These are phyloP conservation scores for Cytospora paraplurivora DNA, from an alignment of 2,329 filamentous ascomycete species.

Conservation along the genomic window DNA sequence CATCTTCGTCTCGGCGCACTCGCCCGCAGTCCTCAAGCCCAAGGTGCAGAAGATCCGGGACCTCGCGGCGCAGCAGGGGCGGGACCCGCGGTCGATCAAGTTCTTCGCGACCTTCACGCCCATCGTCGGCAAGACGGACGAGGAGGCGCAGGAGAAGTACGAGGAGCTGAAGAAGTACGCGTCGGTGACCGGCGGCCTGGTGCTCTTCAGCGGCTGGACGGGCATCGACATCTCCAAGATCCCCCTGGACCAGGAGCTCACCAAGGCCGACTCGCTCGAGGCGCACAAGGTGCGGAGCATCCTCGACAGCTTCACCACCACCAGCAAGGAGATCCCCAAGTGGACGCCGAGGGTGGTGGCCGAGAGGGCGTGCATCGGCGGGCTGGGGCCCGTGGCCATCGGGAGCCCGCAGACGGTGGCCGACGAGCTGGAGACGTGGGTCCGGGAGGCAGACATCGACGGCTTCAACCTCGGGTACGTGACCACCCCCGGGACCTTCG, in stretches of 20 bases:
- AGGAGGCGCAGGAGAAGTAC: conserved; percentile 50
- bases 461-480: conserved; percentile 48
- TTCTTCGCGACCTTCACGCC: conserved; percentile 50
- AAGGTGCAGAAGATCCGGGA: conserved; percentile 52
- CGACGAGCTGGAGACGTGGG: conserved; percentile 50
- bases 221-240: conserved; percentile 57
- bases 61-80: conserved; percentile 48
- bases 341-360: conserved; percentile 50
- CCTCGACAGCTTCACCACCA: conserved; percentile 45
- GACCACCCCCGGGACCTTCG: conserved; percentile 53
- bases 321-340: conserved; percentile 46
- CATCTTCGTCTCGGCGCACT: conserved; percentile 55
- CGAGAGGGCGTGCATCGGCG: conserved; percentile 50
- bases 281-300: conserved; percentile 48
- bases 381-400: conserved; percentile 50
- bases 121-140: conserved; percentile 46
- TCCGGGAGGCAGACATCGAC: conserved; percentile 38
- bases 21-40: conserved; percentile 46
- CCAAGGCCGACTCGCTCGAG: conserved; percentile 51
- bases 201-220: conserved; percentile 54
- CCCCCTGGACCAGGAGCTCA: conserved; percentile 55
- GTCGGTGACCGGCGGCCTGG: conserved; percentile 50
- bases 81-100: conserved; percentile 54
- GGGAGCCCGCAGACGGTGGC: conserved; percentile 49
- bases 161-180: conserved; percentile 50